Percentiles rank a stretch among this genome's conserved stretches.
Conservation (phyloP, 1,284 basidiomycete species). For the Heterobasidion irregulare region DNA sequence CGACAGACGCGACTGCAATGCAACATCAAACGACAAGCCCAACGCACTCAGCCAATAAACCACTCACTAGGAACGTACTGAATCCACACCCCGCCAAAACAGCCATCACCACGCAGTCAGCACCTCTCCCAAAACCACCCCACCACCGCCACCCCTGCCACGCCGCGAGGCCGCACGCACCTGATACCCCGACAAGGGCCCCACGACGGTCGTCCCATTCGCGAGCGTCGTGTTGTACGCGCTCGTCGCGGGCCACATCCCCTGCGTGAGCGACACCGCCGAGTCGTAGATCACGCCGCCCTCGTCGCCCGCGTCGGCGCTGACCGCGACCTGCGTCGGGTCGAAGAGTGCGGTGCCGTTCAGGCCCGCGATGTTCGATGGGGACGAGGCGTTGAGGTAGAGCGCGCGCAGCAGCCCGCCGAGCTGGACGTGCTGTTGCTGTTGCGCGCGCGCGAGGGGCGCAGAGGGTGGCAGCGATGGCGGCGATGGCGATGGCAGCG, state of each 20-base stretch:
- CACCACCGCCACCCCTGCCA: too few relatives aligned
- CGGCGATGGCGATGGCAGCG: neutral
- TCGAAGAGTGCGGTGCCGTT: slow-evolving; percentile 21
- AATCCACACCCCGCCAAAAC: neutral
- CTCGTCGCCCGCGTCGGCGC: slow-evolving; percentile 41
- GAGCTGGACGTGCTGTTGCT: slow-evolving; percentile 36
- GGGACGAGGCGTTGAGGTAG: slow-evolving; percentile 29
- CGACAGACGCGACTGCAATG: slow-evolving; percentile 32
- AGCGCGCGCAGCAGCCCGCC: slow-evolving; percentile 30
- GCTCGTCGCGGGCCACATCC: slow-evolving; percentile 33
- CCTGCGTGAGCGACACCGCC: slow-evolving; percentile 37
- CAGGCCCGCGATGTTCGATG: slow-evolving; percentile 28
- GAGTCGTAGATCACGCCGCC: slow-evolving; percentile 43
- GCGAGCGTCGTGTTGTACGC: slow-evolving; percentile 30
- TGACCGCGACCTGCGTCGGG: slow-evolving; percentile 26
- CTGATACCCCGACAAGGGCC: slow-evolving; percentile 44
- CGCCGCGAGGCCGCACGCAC: neutral
- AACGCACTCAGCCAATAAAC: neutral
- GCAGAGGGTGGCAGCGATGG: neutral
- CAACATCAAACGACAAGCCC: neutral
- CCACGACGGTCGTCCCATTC: slow-evolving; percentile 36
- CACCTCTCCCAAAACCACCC: too few relatives aligned
- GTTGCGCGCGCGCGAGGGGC: neutral
- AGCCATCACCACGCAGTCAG: too few relatives aligned
- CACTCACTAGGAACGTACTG: slow-evolving; percentile 55